Evolutionary conservation across 2,329 filamentous ascomycete species (phyloP).

Genomic region (Polychaeton citri): DNA sequence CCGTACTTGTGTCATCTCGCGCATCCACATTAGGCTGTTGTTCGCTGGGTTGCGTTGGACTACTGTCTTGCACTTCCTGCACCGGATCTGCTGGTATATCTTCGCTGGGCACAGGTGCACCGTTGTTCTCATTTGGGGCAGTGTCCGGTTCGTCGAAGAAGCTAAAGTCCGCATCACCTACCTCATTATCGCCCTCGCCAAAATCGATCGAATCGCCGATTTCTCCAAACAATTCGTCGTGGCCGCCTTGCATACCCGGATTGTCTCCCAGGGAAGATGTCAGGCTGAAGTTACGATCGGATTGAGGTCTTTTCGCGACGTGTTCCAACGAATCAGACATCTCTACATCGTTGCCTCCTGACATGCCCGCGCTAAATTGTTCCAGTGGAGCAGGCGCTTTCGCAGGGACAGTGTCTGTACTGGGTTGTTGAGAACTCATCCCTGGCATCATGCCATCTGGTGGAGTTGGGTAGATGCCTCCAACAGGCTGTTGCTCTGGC

Average conservation of each 20-base stretch:
- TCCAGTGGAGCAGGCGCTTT: neutral
- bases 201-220: slow-evolving; percentile 62
- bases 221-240: slow-evolving; percentile 55
- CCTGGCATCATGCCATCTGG: slow-evolving; percentile 40
- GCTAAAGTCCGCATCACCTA: slow-evolving; percentile 75
- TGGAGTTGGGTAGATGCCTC: slow-evolving; percentile 58
- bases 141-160: slow-evolving; percentile 58
- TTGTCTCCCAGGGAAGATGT: slow-evolving; percentile 5
- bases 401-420: neutral
- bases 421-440: slow-evolving; percentile 10
- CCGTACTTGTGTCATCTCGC: too few species aligned
- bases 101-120: neutral
- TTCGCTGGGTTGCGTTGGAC: neutral
- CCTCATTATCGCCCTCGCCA: slow-evolving; percentile 43
- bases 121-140: slow-evolving; percentile 7
- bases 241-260: slow-evolving; percentile 22
- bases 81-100: neutral
- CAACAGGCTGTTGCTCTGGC: slow-evolving; percentile 27
- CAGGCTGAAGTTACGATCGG: slow-evolving; percentile 37
- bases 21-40: neutral
- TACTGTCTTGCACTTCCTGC: neutral
- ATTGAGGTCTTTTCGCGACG: slow-evolving; percentile 25
- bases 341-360: neutral
- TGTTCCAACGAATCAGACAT: neutral
- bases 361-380: neutral